Evolutionary conservation across 2,329 filamentous ascomycete genomes (phyloP), one percentile per base, ranked within the genome.

Genomic region (Colletotrichum agaves): DNA sequence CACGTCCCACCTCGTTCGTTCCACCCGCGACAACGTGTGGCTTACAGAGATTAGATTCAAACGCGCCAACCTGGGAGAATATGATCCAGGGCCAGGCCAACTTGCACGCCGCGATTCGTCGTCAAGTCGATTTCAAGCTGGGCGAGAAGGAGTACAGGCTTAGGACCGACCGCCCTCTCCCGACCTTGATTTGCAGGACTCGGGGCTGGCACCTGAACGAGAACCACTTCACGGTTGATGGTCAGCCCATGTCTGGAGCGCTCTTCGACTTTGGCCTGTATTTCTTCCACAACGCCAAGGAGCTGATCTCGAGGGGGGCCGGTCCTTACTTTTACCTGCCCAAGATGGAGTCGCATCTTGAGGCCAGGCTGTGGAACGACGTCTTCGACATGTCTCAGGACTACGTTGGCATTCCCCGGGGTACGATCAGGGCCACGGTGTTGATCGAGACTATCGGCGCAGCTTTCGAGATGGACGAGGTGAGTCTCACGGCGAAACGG

Each of bases 1-100:
- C 64, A 0, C 15, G 4, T 12, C 11, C 0, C 3, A 5, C 15
- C 6, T 21, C 15, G 7, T n/a, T 0, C 13, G 5, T 7, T 53
- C 2, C 0, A 8, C 8, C 1, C 3, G 39, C 7, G 13, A 15
- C 4, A 3, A 15, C 4, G 2, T 2, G 11, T 3, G 31, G 49
- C 55, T 55, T 23, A 70, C 39, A 57, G 21, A 0, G 0, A 1
- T 1, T 4, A 67, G 93, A 97, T 78, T 95, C 93, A 10, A 93
- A 86, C 74, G 93, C 93, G 12, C 93, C 93, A 12, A 97, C 93
- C 43, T 97, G 93, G 93, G 92, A 95, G 73, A 97, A 97, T 83
- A 97, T 97, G 93, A 90, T 97, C 82, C 94, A 94, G 74, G 93
- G 93, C 69, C 93, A 97, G 80, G 88, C 95, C 67, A 97, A 97